Evolutionary conservation across 768 basidiomycete species (phyloP).

Genomic region (Mycena rebaudengoi): DNA sequence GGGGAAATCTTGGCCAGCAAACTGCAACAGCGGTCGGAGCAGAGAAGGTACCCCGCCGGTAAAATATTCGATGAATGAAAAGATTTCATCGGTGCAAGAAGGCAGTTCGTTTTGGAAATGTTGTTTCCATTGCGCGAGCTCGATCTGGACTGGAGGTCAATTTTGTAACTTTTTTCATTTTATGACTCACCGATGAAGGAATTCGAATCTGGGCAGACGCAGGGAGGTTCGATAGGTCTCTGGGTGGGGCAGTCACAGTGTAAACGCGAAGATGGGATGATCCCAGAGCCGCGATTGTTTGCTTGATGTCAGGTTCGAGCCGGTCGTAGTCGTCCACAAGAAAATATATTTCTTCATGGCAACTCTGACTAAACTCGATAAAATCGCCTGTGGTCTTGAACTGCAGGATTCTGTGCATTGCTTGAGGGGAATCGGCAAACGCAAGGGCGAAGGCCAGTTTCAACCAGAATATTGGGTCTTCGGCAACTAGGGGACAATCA

Average conservation of each 20-base stretch:
- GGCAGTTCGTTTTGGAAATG: slow-evolving; percentile 15
- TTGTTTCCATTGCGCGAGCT: slow-evolving; percentile 5
- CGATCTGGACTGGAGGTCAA: not conserved
- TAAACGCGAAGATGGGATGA: slow-evolving; percentile 11
- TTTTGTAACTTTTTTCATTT: no score
- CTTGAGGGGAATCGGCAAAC: slow-evolving; percentile 19
- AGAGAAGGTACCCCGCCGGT: slow-evolving; percentile 1
- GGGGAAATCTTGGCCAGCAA: not conserved
- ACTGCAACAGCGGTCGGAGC: not conserved
- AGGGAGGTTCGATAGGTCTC: not conserved
- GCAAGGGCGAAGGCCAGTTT: slow-evolving; percentile 24
- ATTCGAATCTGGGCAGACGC: slow-evolving; percentile 12
- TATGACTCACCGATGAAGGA: no score
- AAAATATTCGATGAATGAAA: not conserved
- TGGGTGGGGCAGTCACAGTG: slow-evolving; percentile 6
- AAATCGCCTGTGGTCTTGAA: slow-evolving; percentile 10
- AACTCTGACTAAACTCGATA: slow-evolving; percentile 16
- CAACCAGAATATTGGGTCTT: slow-evolving; percentile 19
- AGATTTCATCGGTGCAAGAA: not conserved
- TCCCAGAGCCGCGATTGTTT: not conserved
- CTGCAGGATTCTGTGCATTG: slow-evolving; percentile 3
- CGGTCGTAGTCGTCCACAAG: slow-evolving; percentile 22
- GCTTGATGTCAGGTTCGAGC: slow-evolving; percentile 6
- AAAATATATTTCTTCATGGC: slow-evolving; percentile 19
- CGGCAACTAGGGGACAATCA: slow-evolving; percentile 10